Evolutionary conservation across 495 filamentous ascomycete genomes (phyloP).

Genomic region (Penicillium riverlandense): DNA sequence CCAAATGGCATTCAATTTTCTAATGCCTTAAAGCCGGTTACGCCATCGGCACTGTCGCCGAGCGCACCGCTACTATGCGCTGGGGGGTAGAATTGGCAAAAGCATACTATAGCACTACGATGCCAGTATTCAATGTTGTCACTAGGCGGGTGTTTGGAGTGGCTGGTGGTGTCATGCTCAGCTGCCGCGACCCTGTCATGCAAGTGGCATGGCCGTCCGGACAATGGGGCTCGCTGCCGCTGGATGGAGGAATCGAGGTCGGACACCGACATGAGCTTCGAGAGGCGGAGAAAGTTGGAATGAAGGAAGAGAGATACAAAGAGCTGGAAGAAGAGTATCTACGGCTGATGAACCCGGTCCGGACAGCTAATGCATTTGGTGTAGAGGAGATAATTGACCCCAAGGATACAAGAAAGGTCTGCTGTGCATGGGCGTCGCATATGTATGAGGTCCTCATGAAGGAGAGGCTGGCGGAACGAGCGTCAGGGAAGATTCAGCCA

Average conservation of each 20-base stretch:
- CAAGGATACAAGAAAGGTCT: conserved; percentile 45
- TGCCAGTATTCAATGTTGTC: conserved; percentile 53
- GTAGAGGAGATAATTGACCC: conserved; percentile 61
- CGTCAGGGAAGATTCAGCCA: conserved; percentile 44
- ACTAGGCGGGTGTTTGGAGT: conserved; percentile 52
- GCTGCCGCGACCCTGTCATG: conserved; percentile 49
- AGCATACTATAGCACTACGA: conserved; percentile 52
- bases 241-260: conserved; percentile 57
- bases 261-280: conserved; percentile 51
- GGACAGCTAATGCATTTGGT: conserved; percentile 57
- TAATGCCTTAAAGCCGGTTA: conserved; percentile 39
- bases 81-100: conserved; percentile 53
- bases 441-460: conserved; percentile 45
- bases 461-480: conserved; percentile 40
- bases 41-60: conserved; percentile 54
- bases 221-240: conserved; percentile 52
- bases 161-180: conserved; percentile 55
- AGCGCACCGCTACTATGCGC: conserved; percentile 55
- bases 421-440: conserved; percentile 46
- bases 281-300: conserved; percentile 42
- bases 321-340: conserved; percentile 53
- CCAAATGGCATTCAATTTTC: not conserved
- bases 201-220: conserved; percentile 57
- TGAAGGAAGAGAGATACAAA: conserved; percentile 40
- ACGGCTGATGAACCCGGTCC: conserved; percentile 55